phyloP scores from a whole-genome alignment of 495 filamentous ascomycete genomes.

The Hypoxylon subgilvum region DNA sequence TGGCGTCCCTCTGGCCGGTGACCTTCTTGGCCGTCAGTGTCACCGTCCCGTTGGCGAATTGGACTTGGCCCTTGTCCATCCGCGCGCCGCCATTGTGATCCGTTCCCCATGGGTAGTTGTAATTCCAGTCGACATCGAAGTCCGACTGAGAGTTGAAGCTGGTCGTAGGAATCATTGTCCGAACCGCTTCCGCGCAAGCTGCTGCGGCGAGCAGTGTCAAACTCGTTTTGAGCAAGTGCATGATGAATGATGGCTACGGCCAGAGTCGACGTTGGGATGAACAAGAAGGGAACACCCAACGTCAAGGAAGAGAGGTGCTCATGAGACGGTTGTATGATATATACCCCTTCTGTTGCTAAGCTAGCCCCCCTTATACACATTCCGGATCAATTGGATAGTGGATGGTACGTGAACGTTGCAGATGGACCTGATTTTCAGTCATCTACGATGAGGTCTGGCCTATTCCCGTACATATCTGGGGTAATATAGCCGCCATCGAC shows the following conservation, averaged over 20 bases:
- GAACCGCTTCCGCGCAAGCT: constrained; percentile 38
- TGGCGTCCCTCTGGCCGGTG: constrained; percentile 49
- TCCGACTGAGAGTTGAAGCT: constrained; percentile 58
- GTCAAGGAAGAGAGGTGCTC: neutral
- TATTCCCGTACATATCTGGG: no score
- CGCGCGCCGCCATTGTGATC: constrained; percentile 62
- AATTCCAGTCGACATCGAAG: constrained; percentile 59
- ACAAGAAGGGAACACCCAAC: neutral
- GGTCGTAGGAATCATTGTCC: constrained; percentile 58
- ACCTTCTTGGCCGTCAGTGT: constrained; percentile 55
- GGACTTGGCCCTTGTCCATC: constrained; percentile 54
- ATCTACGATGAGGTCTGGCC: no score
- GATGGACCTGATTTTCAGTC: neutral
- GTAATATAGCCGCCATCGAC: no score
- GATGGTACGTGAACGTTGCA: neutral
- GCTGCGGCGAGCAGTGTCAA: constrained; percentile 19
- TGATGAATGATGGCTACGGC: constrained; percentile 1
- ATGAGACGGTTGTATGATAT: neutral
- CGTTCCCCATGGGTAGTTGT: constrained; percentile 56
- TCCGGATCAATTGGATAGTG: neutral
- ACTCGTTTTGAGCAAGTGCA: constrained; percentile 20
- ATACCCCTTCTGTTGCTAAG: no score
- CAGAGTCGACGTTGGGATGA: no score
- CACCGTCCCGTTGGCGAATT: constrained; percentile 45
- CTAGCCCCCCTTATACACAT: neutral